Base-by-base conservation (phyloP, 257 asterid genomes). In the Euphrasia confusa region DNA sequence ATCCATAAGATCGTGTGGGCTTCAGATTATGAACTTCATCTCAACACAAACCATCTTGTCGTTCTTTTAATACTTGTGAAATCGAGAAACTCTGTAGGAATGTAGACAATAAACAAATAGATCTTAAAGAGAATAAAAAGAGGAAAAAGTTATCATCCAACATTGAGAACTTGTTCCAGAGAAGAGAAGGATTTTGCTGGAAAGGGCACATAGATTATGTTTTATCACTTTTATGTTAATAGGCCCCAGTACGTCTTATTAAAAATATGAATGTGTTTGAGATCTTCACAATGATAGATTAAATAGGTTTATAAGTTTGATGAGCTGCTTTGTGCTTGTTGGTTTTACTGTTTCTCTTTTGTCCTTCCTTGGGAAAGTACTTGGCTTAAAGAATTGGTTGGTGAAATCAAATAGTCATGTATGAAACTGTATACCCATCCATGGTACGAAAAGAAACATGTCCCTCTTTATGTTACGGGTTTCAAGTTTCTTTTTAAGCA, bases 321-420 rank as follows among this genome's bases (percentile, higher is more conserved):
- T 60, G 61, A 66, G 53, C 52, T 72, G 35, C 61, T 30, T 30
- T 30, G 5, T 61, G 40, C 45, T 24, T 65, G 10, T 18, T 65
- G 63, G 42, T 65, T 17, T 54, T 53, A 37, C 63, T 50, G 60
- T 39, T 42, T 40, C 39, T 47, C 10, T 30, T 30, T 30, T 4
- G 33, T 30, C 33, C 33, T 30, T 30, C 33, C 33, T 30, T 4
- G 48, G 48, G 48, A 42, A 42, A 42, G n/a, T 42, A 42, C 48
- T 30, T 30, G 33, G 3, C 5, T 2, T 30, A 30, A 30, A 30
- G 33, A 30, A 5, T 5, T 30, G 33, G 5, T 30, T 30, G 33
- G 5, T 30, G 33, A 30, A 30, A 30, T 30, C 33, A 30, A 30
- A 30, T 4, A 30, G 33, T 30, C 33, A 30, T 30, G 33, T 30